Conservation (phyloP, 768 basidiomycete species). For the Suillus fuscotomentosus region DNA sequence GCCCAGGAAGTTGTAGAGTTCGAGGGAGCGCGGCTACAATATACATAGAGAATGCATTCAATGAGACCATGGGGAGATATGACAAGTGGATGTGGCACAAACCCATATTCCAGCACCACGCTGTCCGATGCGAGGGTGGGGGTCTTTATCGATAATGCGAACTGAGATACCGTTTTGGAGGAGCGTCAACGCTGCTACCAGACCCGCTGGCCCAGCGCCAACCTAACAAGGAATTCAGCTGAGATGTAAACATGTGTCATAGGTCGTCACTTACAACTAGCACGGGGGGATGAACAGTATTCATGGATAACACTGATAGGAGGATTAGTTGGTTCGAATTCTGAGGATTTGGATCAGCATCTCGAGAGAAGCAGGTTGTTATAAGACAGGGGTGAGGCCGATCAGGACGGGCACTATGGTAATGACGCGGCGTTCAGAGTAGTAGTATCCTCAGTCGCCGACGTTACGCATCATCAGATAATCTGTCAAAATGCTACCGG, state of each 20-base stretch:
- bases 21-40: slow-evolving; percentile 40
- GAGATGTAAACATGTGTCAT: background rate
- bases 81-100: slow-evolving; percentile 2
- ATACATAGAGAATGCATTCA: background rate
- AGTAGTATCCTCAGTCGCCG: no score
- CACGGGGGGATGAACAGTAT: slow-evolving; percentile 1
- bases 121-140: slow-evolving; percentile 33
- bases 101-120: slow-evolving; percentile 40
- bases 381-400: no score
- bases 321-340: background rate
- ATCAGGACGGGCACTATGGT: no score
- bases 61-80: background rate
- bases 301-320: background rate
- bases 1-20: slow-evolving; percentile 38
- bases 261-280: background rate
- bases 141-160: slow-evolving; percentile 13
- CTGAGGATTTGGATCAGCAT: no score
- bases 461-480: no score
- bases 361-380: no score
- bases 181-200: slow-evolving; percentile 12
- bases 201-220: slow-evolving; percentile 10
- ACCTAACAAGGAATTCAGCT: slow-evolving; percentile 1
- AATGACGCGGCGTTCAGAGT: no score
- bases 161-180: slow-evolving; percentile 12
- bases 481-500: no score